Evolutionary conservation across 2,329 filamentous ascomycete genomes (phyloP).

Genomic region (Amylocarpus encephaloides): DNA sequence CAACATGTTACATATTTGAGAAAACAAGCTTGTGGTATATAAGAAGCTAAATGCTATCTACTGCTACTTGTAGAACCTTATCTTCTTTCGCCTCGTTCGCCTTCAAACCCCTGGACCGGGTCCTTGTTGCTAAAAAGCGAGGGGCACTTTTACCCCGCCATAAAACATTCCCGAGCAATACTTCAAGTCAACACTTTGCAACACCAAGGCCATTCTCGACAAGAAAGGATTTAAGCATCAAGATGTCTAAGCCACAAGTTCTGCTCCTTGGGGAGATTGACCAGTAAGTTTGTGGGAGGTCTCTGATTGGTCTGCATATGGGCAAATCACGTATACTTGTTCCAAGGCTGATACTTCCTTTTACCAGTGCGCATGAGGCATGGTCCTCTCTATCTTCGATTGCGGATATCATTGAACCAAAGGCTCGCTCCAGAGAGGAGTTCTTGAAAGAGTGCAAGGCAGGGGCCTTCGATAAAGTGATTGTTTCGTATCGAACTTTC

Average conservation of each 20-base stretch:
- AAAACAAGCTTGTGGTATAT: too few relatives aligned
- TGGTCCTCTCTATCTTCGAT: slow-evolving; percentile 57
- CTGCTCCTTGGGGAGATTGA: slow-evolving; percentile 57
- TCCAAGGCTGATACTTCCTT: slow-evolving; percentile 2
- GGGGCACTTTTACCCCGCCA: not conserved
- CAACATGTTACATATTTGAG: too few relatives aligned
- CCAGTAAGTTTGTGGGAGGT: slow-evolving; percentile 44
- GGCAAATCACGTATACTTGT: slow-evolving; percentile 3
- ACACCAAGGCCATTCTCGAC: not conserved
- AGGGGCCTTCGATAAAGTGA: slow-evolving; percentile 59
- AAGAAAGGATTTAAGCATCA: slow-evolving; percentile 4
- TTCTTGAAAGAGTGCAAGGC: slow-evolving; percentile 64
- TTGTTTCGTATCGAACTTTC: slow-evolving; percentile 67
- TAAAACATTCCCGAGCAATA: not conserved
- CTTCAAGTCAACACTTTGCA: not conserved
- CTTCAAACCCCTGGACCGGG: not conserved
- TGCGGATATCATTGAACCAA: slow-evolving; percentile 59
- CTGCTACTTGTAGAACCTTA: not conserved
- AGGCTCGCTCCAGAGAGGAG: slow-evolving; percentile 53
- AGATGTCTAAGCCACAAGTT: slow-evolving; percentile 46
- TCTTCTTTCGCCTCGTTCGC: not conserved
- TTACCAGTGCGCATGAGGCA: slow-evolving; percentile 53
- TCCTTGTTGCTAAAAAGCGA: not conserved
- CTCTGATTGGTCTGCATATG: not conserved
- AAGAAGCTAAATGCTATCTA: too few relatives aligned